Conservation (phyloP, 2,329 filamentous ascomycete genomes). For the Penicillium sp. region DNA sequence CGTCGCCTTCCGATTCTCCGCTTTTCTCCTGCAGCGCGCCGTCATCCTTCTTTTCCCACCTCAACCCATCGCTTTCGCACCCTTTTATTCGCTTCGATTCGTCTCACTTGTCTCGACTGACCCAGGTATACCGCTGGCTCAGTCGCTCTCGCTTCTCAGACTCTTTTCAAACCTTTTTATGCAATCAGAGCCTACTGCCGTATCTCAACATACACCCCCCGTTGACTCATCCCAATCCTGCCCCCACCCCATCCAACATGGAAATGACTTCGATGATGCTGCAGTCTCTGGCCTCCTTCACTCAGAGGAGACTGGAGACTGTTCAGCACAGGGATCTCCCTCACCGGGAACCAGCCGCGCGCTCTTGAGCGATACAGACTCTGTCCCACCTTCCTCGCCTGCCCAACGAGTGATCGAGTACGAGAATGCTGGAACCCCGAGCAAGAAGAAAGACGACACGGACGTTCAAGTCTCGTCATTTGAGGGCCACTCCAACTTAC, state of each 20-base stretch:
- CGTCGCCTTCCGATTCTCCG: slow-evolving; percentile 19
- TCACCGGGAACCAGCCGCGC: slow-evolving; percentile 27
- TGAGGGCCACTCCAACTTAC: slow-evolving; percentile 52
- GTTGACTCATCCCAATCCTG: slow-evolving; percentile 47
- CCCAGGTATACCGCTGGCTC: slow-evolving; percentile 59
- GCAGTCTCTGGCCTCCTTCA: slow-evolving; percentile 52
- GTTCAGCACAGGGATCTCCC: slow-evolving; percentile 31
- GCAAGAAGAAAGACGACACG: slow-evolving; percentile 49
- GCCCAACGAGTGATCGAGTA: slow-evolving; percentile 62
- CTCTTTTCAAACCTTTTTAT: slow-evolving; percentile 62
- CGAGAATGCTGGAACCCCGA: slow-evolving; percentile 54
- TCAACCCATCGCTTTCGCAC: slow-evolving; percentile 22
- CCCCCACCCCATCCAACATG: slow-evolving; percentile 62
- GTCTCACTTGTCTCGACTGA: slow-evolving; percentile 51
- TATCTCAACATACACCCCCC: slow-evolving; percentile 53
- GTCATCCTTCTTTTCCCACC: slow-evolving; percentile 21
- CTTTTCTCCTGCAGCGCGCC: slow-evolving; percentile 17
- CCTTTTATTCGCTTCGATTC: slow-evolving; percentile 6
- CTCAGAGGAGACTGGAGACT: slow-evolving; percentile 48
- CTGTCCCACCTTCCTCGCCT: slow-evolving; percentile 48
- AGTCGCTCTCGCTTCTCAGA: slow-evolving; percentile 53
- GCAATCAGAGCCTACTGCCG: slow-evolving; percentile 65
- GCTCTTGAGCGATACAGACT: slow-evolving; percentile 37
- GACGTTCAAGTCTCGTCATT: slow-evolving; percentile 59
- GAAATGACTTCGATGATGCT: slow-evolving; percentile 56